Base-by-base conservation (phyloP, 2,329 filamentous ascomycete species). In the Dothistroma pini region DNA sequence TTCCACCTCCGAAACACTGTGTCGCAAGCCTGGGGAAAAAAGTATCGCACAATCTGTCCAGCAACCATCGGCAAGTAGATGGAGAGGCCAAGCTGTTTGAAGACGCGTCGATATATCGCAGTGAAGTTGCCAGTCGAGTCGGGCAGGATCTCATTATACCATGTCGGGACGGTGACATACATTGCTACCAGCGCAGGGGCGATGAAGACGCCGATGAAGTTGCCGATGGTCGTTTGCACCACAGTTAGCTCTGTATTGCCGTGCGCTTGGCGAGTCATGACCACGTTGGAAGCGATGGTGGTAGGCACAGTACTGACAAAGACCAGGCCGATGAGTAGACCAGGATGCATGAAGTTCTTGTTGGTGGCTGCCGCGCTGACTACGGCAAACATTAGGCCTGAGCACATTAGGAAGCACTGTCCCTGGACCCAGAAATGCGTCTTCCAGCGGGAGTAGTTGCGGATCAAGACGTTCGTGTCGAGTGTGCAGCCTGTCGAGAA, bases 251-350 rank as follows among this genome's bases (percentile, higher is more conserved):
- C 68, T 38, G 60, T 56, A 44, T 90, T 89, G 5, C 88, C 88
- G 41, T 87, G 84, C 0, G 88, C 84, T 44, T 84, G 80, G 79
- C 29, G 86, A 6, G 88, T 90, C 87, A 90, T 90, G 47, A 90
- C 86, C 8, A 89, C 86, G 71, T 90, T 90, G 51, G 85, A 89
- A 8, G 86, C 83, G 68, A 90, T 88, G 0, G 88, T 90, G 0
- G 88, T 91, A 1, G 88, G 87, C 4, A 89, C 83, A 69, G 84
- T 88, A n/a, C 85, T 82, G 1, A 86, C 80, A 44, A 88, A 83
- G 2, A 90, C 80, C 72, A 90, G 84, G 10, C 89, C 88, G 2
- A 89, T 82, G 32, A 91, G 76, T 47, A 91, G 79, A 60, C 85
- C 84, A 0, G 83, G 79, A 58, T 89, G 85, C 69, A 90, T 86